Conservation (phyloP, 805 yeast genomes). For the Trichomonascus vanleenenianus region DNA sequence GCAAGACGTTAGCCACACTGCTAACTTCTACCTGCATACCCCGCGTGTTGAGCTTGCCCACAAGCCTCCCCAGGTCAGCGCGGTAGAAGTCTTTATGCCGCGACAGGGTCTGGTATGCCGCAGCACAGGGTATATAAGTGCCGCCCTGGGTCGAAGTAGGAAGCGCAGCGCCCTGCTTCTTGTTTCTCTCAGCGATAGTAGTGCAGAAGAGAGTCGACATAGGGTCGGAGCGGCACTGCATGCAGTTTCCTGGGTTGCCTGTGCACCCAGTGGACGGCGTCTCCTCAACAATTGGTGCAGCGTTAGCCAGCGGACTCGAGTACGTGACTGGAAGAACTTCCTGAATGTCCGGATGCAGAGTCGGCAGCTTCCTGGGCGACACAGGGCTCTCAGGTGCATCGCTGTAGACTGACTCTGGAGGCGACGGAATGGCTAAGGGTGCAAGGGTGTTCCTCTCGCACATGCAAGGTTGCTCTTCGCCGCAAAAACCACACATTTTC, state of each 20-base stretch:
- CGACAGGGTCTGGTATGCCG: conserved; percentile 80
- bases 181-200: conserved; percentile 51
- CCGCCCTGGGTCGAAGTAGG: conserved; percentile 14
- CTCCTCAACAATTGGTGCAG: conserved; percentile 2
- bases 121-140: conserved; percentile 76
- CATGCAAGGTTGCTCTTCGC: conserved; percentile 86
- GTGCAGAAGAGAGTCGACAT: conserved; percentile 86
- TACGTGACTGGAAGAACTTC: neutral
- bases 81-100: conserved; percentile 70
- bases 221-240: conserved; percentile 77
- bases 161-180: neutral
- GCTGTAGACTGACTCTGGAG: conserved; percentile 15
- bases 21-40: conserved; percentile 93
- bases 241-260: conserved; percentile 83
- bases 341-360: conserved; percentile 47
- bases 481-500: conserved; percentile 89
- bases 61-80: conserved; percentile 66
- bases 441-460: conserved; percentile 42
- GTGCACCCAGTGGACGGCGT: conserved; percentile 46
- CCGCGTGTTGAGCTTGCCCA: conserved; percentile 65
- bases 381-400: neutral
- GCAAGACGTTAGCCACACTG: conserved; percentile 73
- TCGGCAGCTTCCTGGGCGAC: conserved; percentile 39
- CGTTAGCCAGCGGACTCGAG: neutral
- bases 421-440: conserved; percentile 16